Conservation (phyloP, 805 yeast genomes). For the Starmerella sp. region DNA sequence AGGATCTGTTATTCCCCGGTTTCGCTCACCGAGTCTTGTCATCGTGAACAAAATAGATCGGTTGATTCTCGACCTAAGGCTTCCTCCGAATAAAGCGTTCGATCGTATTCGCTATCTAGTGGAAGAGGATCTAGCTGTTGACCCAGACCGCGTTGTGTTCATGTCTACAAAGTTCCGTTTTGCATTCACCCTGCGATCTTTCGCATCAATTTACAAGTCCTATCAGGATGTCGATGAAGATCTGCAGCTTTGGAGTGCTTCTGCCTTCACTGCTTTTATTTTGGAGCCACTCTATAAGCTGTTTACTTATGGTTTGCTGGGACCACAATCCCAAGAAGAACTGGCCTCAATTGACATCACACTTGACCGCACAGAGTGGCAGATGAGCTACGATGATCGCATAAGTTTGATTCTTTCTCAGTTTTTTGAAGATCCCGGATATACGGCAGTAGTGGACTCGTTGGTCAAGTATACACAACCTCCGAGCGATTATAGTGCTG, state of each 20-base stretch:
- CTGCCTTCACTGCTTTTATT: slow-evolving; percentile 46
- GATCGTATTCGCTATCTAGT: slow-evolving; percentile 51
- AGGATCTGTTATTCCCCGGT: slow-evolving; percentile 48
- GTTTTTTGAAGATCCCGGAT: slow-evolving; percentile 9
- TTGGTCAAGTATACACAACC: neutral
- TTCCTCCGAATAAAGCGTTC: slow-evolving; percentile 66
- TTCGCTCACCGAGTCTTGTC: slow-evolving; percentile 32
- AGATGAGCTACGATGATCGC: neutral
- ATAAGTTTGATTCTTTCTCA: slow-evolving; percentile 1
- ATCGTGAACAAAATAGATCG: slow-evolving; percentile 78
- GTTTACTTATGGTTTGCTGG: slow-evolving; percentile 47
- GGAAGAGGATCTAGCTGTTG: slow-evolving; percentile 37
- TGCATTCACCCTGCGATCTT: slow-evolving; percentile 56
- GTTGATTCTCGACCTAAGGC: slow-evolving; percentile 61
- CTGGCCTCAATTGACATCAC: slow-evolving; percentile 38
- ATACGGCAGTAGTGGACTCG: slow-evolving; percentile 1
- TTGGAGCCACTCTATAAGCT: slow-evolving; percentile 74
- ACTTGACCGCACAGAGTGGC: slow-evolving; percentile 2
- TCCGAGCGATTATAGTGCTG: neutral
- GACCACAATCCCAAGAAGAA: slow-evolving; percentile 34
- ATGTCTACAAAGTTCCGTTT: slow-evolving; percentile 54
- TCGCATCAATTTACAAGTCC: slow-evolving; percentile 41
- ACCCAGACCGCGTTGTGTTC: slow-evolving; percentile 60
- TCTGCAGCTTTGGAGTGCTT: slow-evolving; percentile 64
- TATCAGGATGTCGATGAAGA: slow-evolving; percentile 28